Evolutionary conservation across 805 yeast genomes (phyloP).

Genomic region (Wickerhamiella sergipiensis): DNA sequence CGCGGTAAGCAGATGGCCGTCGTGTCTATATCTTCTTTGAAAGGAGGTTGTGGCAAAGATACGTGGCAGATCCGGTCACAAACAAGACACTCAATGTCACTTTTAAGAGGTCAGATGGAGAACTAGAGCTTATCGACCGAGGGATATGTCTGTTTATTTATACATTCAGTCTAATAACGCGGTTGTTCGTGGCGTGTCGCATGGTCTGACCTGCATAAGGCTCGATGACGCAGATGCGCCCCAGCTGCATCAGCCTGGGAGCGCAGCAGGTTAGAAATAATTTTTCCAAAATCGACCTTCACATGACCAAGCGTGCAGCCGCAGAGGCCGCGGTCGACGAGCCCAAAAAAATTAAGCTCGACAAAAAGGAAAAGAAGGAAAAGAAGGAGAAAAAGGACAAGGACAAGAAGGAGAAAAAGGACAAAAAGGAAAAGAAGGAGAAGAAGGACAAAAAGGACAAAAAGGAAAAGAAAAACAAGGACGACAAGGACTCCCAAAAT

Average conservation of each 20-base stretch:
- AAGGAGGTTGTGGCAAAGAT: neutral
- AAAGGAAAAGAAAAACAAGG: conserved; percentile 18
- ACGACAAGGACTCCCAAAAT: conserved; percentile 24
- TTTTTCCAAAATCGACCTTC: neutral
- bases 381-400: conserved; percentile 19
- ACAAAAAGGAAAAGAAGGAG: conserved; percentile 27
- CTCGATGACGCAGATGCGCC: neutral
- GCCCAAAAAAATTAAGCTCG: conserved; percentile 18
- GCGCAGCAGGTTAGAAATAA: neutral
- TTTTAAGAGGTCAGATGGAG: neutral
- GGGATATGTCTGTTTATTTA: neutral
- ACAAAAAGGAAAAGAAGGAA: conserved; percentile 20
- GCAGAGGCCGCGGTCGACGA: conserved; percentile 11
- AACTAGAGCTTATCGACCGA: neutral
- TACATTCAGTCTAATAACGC: neutral
- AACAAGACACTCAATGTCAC: neutral
- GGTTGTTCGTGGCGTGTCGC: neutral
- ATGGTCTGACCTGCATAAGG: neutral
- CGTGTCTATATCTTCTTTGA: no score
- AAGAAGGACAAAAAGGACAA: conserved; percentile 29
- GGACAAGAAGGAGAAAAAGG: conserved; percentile 24
- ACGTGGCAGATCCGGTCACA: neutral
- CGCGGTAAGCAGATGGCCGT: neutral
- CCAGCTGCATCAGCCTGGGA: neutral
- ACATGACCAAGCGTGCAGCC: conserved; percentile 1